Percentiles rank a stretch among this genome's conserved stretches.
Conservation (phyloP, 2,329 filamentous ascomycete genomes). For the Ceratocystis alfenasii region DNA sequence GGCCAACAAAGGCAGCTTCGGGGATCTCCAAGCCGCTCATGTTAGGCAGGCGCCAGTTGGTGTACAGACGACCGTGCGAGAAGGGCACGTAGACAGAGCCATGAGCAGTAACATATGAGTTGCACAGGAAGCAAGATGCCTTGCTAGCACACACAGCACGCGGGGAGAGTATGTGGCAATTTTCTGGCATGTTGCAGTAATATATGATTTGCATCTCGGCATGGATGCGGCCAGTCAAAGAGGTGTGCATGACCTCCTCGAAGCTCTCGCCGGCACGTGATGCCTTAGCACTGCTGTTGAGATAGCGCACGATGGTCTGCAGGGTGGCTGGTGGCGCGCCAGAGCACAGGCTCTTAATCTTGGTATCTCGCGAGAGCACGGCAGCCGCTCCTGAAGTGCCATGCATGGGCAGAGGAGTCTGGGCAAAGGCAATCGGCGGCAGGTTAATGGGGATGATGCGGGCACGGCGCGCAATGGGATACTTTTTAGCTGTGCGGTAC, state of each 20-base stretch:
- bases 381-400: neutral
- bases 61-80: constrained; percentile 36
- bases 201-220: constrained; percentile 40
- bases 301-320: constrained; percentile 17
- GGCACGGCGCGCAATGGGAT: constrained; percentile 27
- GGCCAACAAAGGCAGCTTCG: constrained; percentile 19
- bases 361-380: constrained; percentile 16
- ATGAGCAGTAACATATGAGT: constrained; percentile 35
- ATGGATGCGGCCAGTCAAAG: constrained; percentile 33
- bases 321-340: constrained; percentile 17
- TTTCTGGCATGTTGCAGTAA: constrained; percentile 30
- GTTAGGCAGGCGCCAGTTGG: constrained; percentile 34
- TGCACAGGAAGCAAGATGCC: constrained; percentile 41
- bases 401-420: constrained; percentile 14
- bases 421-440: constrained; percentile 11
- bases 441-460: constrained; percentile 28
- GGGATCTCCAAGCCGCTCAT: constrained; percentile 19
- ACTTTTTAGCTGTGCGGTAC: constrained; percentile 28
- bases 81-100: constrained; percentile 33
- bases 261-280: constrained; percentile 18
- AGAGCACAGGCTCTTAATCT: constrained; percentile 18
- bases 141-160: constrained; percentile 39
- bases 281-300: constrained; percentile 18
- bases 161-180: constrained; percentile 27
- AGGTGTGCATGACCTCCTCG: constrained; percentile 21